Evolutionary conservation across 2,329 filamentous ascomycete species (phyloP).

Genomic region (Colletotrichum sansevieriae): DNA sequence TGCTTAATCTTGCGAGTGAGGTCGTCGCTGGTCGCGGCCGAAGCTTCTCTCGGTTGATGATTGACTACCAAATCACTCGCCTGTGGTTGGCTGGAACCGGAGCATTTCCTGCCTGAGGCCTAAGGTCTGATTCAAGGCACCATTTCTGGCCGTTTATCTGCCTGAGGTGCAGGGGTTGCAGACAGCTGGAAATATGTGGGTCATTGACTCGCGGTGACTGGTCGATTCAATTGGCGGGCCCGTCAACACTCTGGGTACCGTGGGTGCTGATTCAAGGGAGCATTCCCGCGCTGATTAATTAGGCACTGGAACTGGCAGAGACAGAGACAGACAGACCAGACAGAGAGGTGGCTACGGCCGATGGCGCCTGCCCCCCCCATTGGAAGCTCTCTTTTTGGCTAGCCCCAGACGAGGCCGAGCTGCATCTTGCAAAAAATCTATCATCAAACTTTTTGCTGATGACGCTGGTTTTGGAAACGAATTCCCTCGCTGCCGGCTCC

Average conservation of each 20-base stretch:
- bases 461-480: slow-evolving; percentile 57
- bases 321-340: too few species aligned
- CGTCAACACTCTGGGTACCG: too few species aligned
- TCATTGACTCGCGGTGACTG: background rate
- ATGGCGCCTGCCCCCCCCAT: too few species aligned
- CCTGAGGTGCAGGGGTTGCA: too few species aligned
- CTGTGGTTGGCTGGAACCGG: slow-evolving; percentile 32
- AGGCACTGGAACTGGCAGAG: too few species aligned
- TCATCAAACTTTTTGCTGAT: slow-evolving; percentile 64
- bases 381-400: slow-evolving; percentile 31
- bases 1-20: slow-evolving; percentile 42
- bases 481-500: slow-evolving; percentile 60
- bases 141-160: too few species aligned
- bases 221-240: too few species aligned
- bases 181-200: slow-evolving; percentile 10
- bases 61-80: slow-evolving; percentile 43
- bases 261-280: slow-evolving; percentile 12
- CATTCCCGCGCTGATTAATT: background rate
- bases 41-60: slow-evolving; percentile 43
- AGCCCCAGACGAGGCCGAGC: slow-evolving; percentile 39
- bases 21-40: slow-evolving; percentile 44
- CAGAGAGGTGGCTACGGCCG: too few species aligned
- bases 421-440: slow-evolving; percentile 41
- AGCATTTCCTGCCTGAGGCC: slow-evolving; percentile 51
- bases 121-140: slow-evolving; percentile 44